These are phyloP conservation scores for Calendula officinalis DNA, from an alignment of 129 eudicot genomes.

Conservation along the genomic window DNA sequence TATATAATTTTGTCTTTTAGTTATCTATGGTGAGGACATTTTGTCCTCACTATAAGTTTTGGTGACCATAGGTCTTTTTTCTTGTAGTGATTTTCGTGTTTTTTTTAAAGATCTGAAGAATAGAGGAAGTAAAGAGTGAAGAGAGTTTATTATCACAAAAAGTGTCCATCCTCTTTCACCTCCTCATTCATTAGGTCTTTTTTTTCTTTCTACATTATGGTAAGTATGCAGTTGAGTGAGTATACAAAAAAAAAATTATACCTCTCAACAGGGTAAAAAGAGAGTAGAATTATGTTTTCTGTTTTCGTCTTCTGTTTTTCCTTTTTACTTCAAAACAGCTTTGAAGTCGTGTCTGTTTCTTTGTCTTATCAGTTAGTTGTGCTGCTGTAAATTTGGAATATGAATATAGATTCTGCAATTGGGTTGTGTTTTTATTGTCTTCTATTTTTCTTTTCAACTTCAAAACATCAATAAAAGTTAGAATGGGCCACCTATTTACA, in stretches of 20 bases:
- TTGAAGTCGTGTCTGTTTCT: slow-evolving; percentile 29
- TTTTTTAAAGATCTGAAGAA: slow-evolving; percentile 38
- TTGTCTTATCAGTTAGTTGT: slow-evolving; percentile 22
- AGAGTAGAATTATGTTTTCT: slow-evolving; percentile 22
- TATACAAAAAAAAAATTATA: slow-evolving; percentile 25
- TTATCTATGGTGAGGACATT: no score
- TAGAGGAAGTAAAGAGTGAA: slow-evolving; percentile 86
- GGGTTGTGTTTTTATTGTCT: background rate
- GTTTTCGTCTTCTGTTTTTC: background rate
- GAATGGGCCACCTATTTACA: no score
- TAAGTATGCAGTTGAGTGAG: slow-evolving; percentile 42
- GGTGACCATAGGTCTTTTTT: no score
- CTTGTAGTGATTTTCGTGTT: slow-evolving; percentile 27
- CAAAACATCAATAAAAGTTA: no score
- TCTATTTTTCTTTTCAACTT: no score
- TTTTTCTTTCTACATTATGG: slow-evolving; percentile 27
- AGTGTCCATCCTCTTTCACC: slow-evolving; percentile 99
- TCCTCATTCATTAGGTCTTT: slow-evolving; percentile 46
- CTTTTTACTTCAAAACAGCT: slow-evolving; percentile 28
- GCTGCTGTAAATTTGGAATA: slow-evolving; percentile 57
- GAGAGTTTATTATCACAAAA: slow-evolving; percentile 49
- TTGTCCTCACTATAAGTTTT: no score
- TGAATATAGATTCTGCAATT: slow-evolving; percentile 31
- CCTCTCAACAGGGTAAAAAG: slow-evolving; percentile 47
- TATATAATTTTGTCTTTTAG: no score